These are phyloP conservation scores for Logfia minima DNA, from an alignment of 129 eudicot species.

Conservation along the genomic window DNA sequence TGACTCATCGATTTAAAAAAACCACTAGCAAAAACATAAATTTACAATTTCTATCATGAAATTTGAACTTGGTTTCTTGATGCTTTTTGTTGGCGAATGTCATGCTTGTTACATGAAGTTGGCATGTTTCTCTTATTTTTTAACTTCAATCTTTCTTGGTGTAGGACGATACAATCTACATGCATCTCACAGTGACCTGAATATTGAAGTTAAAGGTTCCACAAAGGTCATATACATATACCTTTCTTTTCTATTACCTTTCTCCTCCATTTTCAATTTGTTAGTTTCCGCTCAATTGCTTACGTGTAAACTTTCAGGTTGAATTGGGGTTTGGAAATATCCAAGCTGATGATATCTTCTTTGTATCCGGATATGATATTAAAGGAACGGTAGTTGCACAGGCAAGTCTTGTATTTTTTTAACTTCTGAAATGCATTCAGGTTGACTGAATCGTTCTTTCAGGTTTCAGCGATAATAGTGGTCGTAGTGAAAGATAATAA, in stretches of 20 bases:
- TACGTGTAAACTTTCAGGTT: conserved; percentile 49
- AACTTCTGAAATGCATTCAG: conserved; percentile 3
- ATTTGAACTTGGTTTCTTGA: neutral
- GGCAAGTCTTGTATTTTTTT: conserved; percentile 37
- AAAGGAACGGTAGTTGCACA: conserved; percentile 92
- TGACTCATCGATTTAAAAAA: conserved; percentile 5
- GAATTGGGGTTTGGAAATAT: conserved; percentile 82
- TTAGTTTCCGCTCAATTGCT: conserved; percentile 6
- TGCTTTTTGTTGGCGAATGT: neutral
- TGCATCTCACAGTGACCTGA: conserved; percentile 73
- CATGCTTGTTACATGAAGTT: conserved; percentile 23
- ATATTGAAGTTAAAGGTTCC: conserved; percentile 73
- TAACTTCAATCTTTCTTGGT: conserved; percentile 16
- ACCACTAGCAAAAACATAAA: neutral
- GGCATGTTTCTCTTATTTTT: conserved; percentile 2
- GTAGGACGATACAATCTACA: conserved; percentile 75
- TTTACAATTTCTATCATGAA: neutral
- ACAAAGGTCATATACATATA: conserved; percentile 52
- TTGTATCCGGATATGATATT: conserved; percentile 84
- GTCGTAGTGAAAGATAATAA: neutral
- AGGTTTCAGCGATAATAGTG: neutral
- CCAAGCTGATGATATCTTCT: conserved; percentile 70
- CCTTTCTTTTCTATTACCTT: conserved; percentile 9
- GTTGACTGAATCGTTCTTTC: neutral
- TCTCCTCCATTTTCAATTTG: conserved; percentile 5